These are phyloP conservation scores for Nitzschia sp. DNA, from an alignment of 108 stramenopile species.

Conservation along the genomic window DNA sequence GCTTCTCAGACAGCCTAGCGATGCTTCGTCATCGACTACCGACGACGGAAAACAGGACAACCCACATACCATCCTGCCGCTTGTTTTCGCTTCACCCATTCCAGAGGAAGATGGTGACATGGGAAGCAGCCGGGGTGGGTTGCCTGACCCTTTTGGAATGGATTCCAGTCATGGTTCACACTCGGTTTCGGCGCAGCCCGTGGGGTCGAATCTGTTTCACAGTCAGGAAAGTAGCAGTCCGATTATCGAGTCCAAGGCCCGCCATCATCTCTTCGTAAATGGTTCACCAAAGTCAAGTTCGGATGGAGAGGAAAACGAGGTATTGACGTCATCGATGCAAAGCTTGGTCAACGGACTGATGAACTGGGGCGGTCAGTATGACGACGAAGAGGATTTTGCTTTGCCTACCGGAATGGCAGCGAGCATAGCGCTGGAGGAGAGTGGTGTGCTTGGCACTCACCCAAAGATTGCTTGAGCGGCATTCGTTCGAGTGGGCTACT, in stretches of 20 bases:
- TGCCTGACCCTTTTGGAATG: constrained; percentile 3
- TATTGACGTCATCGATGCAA: constrained; percentile 78
- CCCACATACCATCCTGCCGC: constrained; percentile 27
- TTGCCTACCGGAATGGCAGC: constrained; percentile 70
- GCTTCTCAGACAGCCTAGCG: constrained; percentile 17
- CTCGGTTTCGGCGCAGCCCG: neutral
- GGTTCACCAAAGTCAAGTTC: neutral
- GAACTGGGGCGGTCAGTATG: constrained; percentile 79
- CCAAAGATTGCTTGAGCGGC: neutral
- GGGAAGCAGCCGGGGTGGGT: neutral
- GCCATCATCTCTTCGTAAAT: neutral
- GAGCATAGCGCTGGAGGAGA: constrained; percentile 55
- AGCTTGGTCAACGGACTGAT: constrained; percentile 89
- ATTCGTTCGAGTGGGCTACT: neutral
- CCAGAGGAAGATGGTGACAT: constrained; percentile 32
- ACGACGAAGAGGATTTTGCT: constrained; percentile 55
- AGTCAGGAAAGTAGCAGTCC: neutral
- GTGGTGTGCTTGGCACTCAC: constrained; percentile 21
- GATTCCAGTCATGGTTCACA: neutral
- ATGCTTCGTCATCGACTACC: neutral
- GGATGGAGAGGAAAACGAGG: constrained; percentile 25
- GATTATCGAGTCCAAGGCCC: neutral
- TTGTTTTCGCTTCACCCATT: constrained; percentile 43
- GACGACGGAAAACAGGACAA: constrained; percentile 1
- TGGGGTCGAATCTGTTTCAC: neutral